These are phyloP conservation scores for Saccharomycopsis lassenensis DNA, from an alignment of 805 yeast genomes.

Conservation along the genomic window DNA sequence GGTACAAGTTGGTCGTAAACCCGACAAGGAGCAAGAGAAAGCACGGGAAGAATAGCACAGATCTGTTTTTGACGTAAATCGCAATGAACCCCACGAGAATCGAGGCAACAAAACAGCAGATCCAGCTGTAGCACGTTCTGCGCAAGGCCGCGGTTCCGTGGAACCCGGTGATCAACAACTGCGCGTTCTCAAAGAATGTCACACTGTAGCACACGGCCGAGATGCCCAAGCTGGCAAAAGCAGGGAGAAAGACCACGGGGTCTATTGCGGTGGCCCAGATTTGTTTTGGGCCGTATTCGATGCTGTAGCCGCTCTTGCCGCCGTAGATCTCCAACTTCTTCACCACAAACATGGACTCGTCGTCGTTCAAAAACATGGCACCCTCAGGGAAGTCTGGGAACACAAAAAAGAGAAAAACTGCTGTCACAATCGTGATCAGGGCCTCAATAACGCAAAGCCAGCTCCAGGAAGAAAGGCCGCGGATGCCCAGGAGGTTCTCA, in stretches of 20 bases:
- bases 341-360: constrained; percentile 39
- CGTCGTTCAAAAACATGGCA: constrained; percentile 31
- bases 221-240: constrained; percentile 49
- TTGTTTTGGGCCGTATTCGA: too few relatives aligned
- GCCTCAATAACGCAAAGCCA: constrained; percentile 43
- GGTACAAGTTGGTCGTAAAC: constrained; percentile 32
- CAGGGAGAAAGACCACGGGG: constrained; percentile 43
- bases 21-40: constrained; percentile 31
- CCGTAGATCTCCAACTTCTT: constrained; percentile 41
- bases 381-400: constrained; percentile 30
- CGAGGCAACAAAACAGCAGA: constrained; percentile 62
- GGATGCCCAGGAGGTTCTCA: constrained; percentile 36
- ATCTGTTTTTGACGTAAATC: constrained; percentile 32
- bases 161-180: constrained; percentile 46
- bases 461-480: constrained; percentile 37
- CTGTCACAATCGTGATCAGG: constrained; percentile 29
- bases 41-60: constrained; percentile 31
- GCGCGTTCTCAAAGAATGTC: constrained; percentile 61
- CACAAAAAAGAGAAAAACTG: constrained; percentile 25
- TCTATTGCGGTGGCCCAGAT: constrained; percentile 57
- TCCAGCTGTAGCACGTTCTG: constrained; percentile 55
- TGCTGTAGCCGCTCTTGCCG: constrained; percentile 37
- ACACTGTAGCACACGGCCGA: constrained; percentile 62
- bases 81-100: constrained; percentile 44
- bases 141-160: constrained; percentile 57